Evolutionary conservation across 176 grass and related monocot species (phyloP).

Genomic region (Zea mays): Zm-B73-REFERENCE-NAM-5.0 NC_050105.1:58061001-58061500

Average conservation of each 20-base stretch:
- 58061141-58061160: constrained; percentile 82
- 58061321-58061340: background rate
- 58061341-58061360: background rate
- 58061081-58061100: constrained; percentile 87
- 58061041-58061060: constrained; percentile 76
- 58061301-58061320: background rate
- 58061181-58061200: constrained; percentile 37
- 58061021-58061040: constrained; percentile 78
- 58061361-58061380: background rate
- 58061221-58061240: background rate
- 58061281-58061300: background rate
- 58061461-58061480: too few species aligned
- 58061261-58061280: constrained; percentile 5
- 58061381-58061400: background rate
- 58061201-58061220: background rate
- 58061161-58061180: constrained; percentile 90
- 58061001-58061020: constrained; percentile 77
- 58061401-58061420: background rate
- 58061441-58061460: background rate
- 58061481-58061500: too few species aligned
- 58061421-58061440: background rate
- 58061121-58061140: constrained; percentile 92
- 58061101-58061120: constrained; percentile 84
- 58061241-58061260: background rate
- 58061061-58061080: constrained; percentile 85